Base-by-base conservation (phyloP, 2,329 filamentous ascomycete species). In the Leptographium radiaticola region DNA sequence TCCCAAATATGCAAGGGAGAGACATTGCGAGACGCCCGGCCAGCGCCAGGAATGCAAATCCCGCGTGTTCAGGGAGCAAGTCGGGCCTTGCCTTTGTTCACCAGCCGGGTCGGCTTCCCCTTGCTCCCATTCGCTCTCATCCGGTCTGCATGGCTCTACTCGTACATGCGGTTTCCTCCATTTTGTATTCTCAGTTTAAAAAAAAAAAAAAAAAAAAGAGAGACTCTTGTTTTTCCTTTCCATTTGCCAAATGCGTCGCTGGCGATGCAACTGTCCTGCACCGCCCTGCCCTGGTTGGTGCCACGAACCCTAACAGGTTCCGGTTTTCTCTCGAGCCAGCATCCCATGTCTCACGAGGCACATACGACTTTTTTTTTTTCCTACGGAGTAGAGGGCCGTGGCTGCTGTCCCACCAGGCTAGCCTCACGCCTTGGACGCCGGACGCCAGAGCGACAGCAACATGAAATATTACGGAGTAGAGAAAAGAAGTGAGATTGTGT, bases 221-320 rank as follows among this genome's bases (percentile, higher is more conserved):
- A n/a, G n/a, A n/a, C n/a, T 34, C 30, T 34, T 47, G 25, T 34
- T 48, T 48, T 36, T 7, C 30, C 36, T 36, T 42, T 15, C 39
- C 11, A 15, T 42, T 31, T n/a, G 16, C 33, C 45, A 5, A 31
- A 31, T 11, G 20, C 25, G 43, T 45, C 43, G 43, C 43, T 45
- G 20, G 31, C 43, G 43, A 45, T 45, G 43, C 43, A 45, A 45
- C 43, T 9, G 43, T 31, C 20, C 43, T 20, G 18, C 12, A 11
- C 25, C 6, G 25, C 43, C 43, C 43, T 20, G 25, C 30, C 43
- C 25, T 48, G 46, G 46, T 48, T 48, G 46, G 46, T 38, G 46
- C 46, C 46, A 48, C 46, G 46, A 48, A 48, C 33, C 46, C 45
- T 48, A 25, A 47, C 45, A 47, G 45, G 45, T 47, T 47, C 45